Percentiles rank a stretch among this genome's conserved stretches.
Evolutionary conservation across 1,139 yeast species (phyloP).

Genomic region (Yamadazyma songkhlaensis): DNA sequence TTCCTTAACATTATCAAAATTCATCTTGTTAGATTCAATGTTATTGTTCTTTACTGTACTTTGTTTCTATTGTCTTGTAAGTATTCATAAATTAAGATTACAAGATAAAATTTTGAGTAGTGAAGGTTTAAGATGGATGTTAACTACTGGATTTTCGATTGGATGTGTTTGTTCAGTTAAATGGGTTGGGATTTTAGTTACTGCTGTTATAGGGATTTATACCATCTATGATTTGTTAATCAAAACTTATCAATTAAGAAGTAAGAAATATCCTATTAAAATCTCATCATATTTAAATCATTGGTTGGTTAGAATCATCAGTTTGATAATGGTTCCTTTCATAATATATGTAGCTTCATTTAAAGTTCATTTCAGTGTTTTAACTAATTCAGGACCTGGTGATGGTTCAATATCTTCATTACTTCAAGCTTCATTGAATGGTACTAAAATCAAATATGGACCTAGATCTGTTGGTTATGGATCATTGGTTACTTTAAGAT

Average conservation of each 20-base stretch:
- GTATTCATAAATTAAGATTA: slow-evolving; percentile 47
- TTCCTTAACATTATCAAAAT: slow-evolving; percentile 85
- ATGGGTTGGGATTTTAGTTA: slow-evolving; percentile 93
- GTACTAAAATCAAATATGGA: slow-evolving; percentile 49
- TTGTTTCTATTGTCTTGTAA: slow-evolving; percentile 55
- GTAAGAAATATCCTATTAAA: slow-evolving; percentile 29
- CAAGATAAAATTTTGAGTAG: slow-evolving; percentile 36
- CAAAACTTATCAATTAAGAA: slow-evolving; percentile 50
- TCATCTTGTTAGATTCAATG: slow-evolving; percentile 95
- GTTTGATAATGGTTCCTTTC: slow-evolving; percentile 74
- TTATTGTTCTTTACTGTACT: slow-evolving; percentile 71
- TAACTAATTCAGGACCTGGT: slow-evolving; percentile 78
- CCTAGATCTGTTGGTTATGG: slow-evolving; percentile 65
- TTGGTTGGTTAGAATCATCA: slow-evolving; percentile 69
- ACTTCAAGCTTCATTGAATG: slow-evolving; percentile 64
- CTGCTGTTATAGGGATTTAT: slow-evolving; percentile 82
- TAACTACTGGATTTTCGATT: slow-evolving; percentile 71
- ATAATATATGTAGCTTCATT: slow-evolving; percentile 67
- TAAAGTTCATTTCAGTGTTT: slow-evolving; percentile 73
- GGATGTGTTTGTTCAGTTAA: slow-evolving; percentile 94
- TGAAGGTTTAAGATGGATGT: slow-evolving; percentile 54
- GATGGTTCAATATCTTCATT: slow-evolving; percentile 71
- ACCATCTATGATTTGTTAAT: slow-evolving; percentile 71
- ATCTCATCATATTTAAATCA: slow-evolving; percentile 49
- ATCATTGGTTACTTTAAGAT: slow-evolving; percentile 61